These are phyloP conservation scores for Cryphonectria carpinicola DNA, from an alignment of 2,329 filamentous ascomycete genomes.

Conservation along the genomic window DNA sequence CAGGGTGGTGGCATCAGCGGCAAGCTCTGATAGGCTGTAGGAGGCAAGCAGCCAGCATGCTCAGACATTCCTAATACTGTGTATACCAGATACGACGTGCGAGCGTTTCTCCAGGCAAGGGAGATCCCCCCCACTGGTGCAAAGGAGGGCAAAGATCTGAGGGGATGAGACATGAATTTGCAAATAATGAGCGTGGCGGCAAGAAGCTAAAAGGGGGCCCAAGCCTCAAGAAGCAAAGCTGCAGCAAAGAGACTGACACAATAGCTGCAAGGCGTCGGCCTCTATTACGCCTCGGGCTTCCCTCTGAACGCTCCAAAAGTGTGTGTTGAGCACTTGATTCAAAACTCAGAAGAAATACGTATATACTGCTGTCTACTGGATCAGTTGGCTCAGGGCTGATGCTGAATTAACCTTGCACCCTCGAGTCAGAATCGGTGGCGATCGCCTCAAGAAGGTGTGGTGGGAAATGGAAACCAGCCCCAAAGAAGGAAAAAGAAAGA, in stretches of 20 bases:
- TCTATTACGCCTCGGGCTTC: not conserved
- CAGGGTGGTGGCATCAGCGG: not conserved
- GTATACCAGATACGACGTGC: not conserved
- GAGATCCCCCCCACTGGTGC: not conserved
- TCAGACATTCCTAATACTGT: conserved; percentile 1
- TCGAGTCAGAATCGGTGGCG: not conserved
- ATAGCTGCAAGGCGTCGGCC: not conserved
- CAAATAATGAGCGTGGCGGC: conserved; percentile 1
- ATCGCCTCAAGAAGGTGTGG: not conserved
- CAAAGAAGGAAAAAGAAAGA: not conserved
- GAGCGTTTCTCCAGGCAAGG: not conserved
- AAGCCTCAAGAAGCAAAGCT: not conserved
- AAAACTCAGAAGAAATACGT: not conserved
- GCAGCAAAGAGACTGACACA: not conserved
- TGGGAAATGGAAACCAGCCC: not conserved
- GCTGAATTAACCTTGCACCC: not conserved
- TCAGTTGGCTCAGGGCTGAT: not conserved
- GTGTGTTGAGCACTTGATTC: not conserved
- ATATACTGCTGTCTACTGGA: not conserved
- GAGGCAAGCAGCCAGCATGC: conserved; percentile 2
- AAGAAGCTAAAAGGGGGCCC: not conserved
- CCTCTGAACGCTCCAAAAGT: not conserved
- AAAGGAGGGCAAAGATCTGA: not conserved
- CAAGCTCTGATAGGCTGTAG: not conserved
- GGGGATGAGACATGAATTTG: not conserved